Base-by-base conservation (phyloP, 129 eudicot species). In the Sambucus nigra region DNA sequence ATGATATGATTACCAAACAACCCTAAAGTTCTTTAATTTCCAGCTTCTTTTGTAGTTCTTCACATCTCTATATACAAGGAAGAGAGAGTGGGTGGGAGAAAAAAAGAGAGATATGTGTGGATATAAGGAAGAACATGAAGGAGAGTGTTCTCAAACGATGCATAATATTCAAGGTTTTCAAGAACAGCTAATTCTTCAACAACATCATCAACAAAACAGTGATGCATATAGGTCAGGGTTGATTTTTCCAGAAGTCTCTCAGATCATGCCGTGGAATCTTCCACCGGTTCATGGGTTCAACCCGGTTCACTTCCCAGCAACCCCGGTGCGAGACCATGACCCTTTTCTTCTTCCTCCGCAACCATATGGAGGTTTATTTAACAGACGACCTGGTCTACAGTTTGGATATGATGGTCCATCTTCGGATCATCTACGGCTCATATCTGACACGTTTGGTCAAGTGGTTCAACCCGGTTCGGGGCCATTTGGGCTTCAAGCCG, bases 401-500 rank as follows among this genome's bases (percentile, higher is more conserved):
- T 88, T 74, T 40, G 80, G 56, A 0, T 84, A 83, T 53, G 97
- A 80, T 5, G 77, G 79, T 33, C 24, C 77, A 15, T 28, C 83
- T 3, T 70, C 96, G 7, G 39, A 68, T 47, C 93, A 82, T 53
- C 55, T 82, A n/a, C 60, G 87, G 51, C 66, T 87, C 60, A 32
- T 83, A 23, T 61, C 94, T 0, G 89, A 82, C 52, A 63, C 80
- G 19, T 35, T 46, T 0, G 87, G 81, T 21, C 86, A 75, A 45
- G 80, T 79, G 51, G 80, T 60, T 33, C 88, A 77, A 28, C 85
- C 96, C 11, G 72, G 80, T 28, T 69, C 80, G 53, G 84, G 66
- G 59, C 92, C 93, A 40, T 84, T 89, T 57, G 83, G 88, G 1
- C 73, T 89, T 48, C 98, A 89, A 53, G 68, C 81, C 4, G 98